phyloP scores from a whole-genome alignment of 805 yeast species.

The Candida chilensis region DNA sequence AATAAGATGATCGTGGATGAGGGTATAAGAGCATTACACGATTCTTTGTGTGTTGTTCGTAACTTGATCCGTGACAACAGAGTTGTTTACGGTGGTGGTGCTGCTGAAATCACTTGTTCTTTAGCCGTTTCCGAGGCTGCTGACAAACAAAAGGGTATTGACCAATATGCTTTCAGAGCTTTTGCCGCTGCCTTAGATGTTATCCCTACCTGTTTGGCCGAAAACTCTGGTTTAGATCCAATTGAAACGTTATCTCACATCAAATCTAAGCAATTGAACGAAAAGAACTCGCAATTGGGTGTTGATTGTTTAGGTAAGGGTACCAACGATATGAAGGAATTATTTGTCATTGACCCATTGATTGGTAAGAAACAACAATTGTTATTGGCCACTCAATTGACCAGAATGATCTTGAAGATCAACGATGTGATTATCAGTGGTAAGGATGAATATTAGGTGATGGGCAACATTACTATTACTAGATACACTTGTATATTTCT shows the following conservation, averaged over 20 bases:
- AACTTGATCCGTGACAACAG: slow-evolving; percentile 86
- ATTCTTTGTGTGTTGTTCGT: slow-evolving; percentile 94
- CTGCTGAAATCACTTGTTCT: slow-evolving; percentile 93
- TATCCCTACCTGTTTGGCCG: slow-evolving; percentile 92
- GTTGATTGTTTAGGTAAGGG: slow-evolving; percentile 91
- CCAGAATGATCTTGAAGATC: slow-evolving; percentile 95
- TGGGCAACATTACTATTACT: too few relatives aligned
- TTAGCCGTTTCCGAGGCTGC: slow-evolving; percentile 87
- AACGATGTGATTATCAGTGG: slow-evolving; percentile 93
- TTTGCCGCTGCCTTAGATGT: slow-evolving; percentile 86
- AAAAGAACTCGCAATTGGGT: slow-evolving; percentile 65
- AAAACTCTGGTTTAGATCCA: slow-evolving; percentile 92
- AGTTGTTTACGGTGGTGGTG: slow-evolving; percentile 99
- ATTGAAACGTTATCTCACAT: slow-evolving; percentile 81
- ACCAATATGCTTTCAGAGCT: slow-evolving; percentile 96
- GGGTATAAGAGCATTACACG: slow-evolving; percentile 93
- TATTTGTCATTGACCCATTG: slow-evolving; percentile 93
- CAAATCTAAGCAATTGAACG: slow-evolving; percentile 78
- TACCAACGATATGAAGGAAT: slow-evolving; percentile 85
- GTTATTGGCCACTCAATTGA: slow-evolving; percentile 90
- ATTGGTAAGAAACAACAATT: slow-evolving; percentile 97
- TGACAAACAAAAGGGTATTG: slow-evolving; percentile 88
- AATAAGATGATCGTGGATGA: slow-evolving; percentile 98
- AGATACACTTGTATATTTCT: too few relatives aligned
- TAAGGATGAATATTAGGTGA: slow-evolving; percentile 54